phyloP scores from a whole-genome alignment of 345 rosid species.

The Camelina sativa region DNA sequence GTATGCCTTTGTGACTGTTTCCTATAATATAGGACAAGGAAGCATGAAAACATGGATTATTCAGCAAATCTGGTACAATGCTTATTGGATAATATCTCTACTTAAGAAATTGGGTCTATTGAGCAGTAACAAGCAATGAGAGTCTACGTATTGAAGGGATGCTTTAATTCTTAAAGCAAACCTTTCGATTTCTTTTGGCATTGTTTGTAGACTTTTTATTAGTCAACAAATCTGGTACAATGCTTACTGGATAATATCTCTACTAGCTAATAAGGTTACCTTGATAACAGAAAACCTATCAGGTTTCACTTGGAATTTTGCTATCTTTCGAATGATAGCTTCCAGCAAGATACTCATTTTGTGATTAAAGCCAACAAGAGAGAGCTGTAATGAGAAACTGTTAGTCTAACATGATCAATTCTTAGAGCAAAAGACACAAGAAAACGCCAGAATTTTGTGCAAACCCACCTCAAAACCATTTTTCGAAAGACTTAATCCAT shows the following conservation, averaged over 20 bases:
- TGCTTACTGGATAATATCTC: too few relatives aligned
- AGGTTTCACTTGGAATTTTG: slow-evolving; percentile 70
- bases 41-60: slow-evolving; percentile 16
- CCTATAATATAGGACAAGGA: slow-evolving; percentile 48
- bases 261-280: slow-evolving; percentile 58
- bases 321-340: slow-evolving; percentile 63
- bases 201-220: too few relatives aligned
- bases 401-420: not conserved
- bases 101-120: too few relatives aligned
- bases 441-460: not conserved
- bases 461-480: slow-evolving; percentile 72
- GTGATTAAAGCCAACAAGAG: slow-evolving; percentile 78
- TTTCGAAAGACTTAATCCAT: slow-evolving; percentile 48
- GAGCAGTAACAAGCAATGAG: too few relatives aligned
- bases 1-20: slow-evolving; percentile 63
- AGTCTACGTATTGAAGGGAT: too few relatives aligned
- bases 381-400: slow-evolving; percentile 53
- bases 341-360: slow-evolving; percentile 78
- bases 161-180: too few relatives aligned
- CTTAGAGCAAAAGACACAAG: not conserved
- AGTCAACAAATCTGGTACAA: too few relatives aligned
- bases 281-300: slow-evolving; percentile 78
- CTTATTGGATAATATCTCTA: not conserved
- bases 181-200: too few relatives aligned
- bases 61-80: not conserved